Evolutionary conservation across 768 basidiomycete genomes (phyloP), one percentile per base, ranked within the genome.

Genomic region (Leccinum broughii): DNA sequence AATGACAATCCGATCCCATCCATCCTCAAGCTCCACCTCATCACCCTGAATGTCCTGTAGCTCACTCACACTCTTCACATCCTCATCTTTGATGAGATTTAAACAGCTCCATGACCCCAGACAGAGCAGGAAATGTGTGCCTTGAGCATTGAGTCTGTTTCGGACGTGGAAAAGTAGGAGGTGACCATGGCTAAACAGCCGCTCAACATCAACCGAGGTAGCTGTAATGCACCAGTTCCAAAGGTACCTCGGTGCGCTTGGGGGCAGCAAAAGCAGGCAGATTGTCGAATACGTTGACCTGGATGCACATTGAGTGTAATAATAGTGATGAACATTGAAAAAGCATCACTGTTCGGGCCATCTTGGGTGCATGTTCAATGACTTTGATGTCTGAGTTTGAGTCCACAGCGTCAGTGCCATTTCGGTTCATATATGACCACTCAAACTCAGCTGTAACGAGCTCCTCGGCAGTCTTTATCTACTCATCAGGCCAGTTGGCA

Each of bases 121-220:
- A 58, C 78, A 80, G 35, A 79, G 55, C 6, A 75, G 54, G 0
- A 70, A 68, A 1, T 66, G 60, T 0, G 70, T 71, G 1, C 69
- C 65, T 59, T 71, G 61, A 4, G 54, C 64, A 5, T 68, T 69
- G 3, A 76, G 56, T 1, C 61, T 62, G 49, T 67, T 75, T 4
- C 53, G 60, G n/a, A 71, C 62, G 44, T 75, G 72, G 0, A 64
- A 70, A 3, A 75, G 63, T 2, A 76, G 20, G 6, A 70, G 63
- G 6, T 58, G 56, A 4, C 75, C 71, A 26, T 54, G 57, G 39
- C 70, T 72, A 44, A 75, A 75, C 1, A 70, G 62, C 11, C 58
- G 58, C 53, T 76, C 66, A 20, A 77, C 69, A 57, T 75, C 68
- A 14, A 72, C 61, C 3, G 72, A 78, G 0, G 74, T 77, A 44